Evolutionary conservation across 306 rosid species (phyloP).

Genomic region (Rosa multiflora): DNA sequence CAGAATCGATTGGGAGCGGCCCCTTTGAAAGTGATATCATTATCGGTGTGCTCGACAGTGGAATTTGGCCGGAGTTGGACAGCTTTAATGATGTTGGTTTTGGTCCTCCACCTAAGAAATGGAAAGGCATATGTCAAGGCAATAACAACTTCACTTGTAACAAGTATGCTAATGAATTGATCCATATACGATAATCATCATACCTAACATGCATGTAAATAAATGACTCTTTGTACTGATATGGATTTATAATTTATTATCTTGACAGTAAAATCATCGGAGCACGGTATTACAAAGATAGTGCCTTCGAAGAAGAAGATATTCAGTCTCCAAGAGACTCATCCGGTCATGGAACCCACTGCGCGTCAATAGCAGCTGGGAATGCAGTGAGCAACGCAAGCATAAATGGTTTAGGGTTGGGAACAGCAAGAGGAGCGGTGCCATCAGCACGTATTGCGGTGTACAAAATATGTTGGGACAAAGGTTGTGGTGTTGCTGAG

Average conservation of each 20-base stretch:
- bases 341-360: conserved; percentile 53
- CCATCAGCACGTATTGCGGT: conserved; percentile 21
- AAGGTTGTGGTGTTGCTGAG: neutral
- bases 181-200: no score
- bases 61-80: conserved; percentile 47
- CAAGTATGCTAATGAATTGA: conserved; percentile 25
- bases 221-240: neutral
- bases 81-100: conserved; percentile 44
- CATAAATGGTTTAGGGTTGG: conserved; percentile 14
- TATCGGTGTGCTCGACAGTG: conserved; percentile 37
- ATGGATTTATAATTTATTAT: no score
- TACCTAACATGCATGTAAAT: neutral
- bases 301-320: neutral
- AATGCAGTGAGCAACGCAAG: neutral
- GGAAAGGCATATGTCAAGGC: conserved; percentile 43
- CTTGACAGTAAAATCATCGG: conserved; percentile 33
- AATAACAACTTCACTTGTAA: conserved; percentile 41
- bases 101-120: conserved; percentile 46
- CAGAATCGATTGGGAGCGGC: conserved; percentile 6
- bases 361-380: conserved; percentile 59
- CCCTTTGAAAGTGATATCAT: conserved; percentile 29
- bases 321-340: conserved; percentile 50
- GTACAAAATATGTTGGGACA: conserved; percentile 24
- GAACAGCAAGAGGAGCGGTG: conserved; percentile 24
- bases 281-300: conserved; percentile 15